Percentiles rank a stretch among this genome's conserved stretches.
These are phyloP conservation scores for Dacryopinax primogenitus DNA, from an alignment of 768 basidiomycete genomes.

Conservation along the genomic window DNA sequence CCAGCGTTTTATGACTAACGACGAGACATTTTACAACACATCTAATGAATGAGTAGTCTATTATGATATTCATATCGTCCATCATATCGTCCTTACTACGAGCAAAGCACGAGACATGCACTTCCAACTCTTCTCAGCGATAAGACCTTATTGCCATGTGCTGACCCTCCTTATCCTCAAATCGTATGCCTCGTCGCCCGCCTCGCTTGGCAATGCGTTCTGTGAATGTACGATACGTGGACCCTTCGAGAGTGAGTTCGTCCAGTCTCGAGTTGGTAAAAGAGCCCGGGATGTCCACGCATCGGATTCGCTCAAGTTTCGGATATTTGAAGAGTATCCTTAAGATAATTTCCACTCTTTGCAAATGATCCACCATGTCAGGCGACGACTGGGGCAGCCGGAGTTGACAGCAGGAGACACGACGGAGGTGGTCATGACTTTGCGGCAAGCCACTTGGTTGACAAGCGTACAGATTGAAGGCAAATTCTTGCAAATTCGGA, in stretches of 20 bases:
- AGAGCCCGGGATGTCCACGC: neutral
- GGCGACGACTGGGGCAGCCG: neutral
- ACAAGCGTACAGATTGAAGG: neutral
- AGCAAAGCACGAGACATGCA: too few species aligned
- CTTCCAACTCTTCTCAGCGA: neutral
- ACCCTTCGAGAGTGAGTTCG: neutral
- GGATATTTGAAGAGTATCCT: neutral
- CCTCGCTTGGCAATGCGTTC: neutral
- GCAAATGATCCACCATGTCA: neutral
- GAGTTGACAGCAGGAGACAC: neutral
- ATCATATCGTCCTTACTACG: too few species aligned
- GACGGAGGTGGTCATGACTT: neutral
- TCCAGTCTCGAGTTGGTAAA: neutral
- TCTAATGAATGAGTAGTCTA: neutral
- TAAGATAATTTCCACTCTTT: neutral
- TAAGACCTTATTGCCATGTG: neutral
- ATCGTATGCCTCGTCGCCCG: neutral
- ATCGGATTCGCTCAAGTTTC: neutral
- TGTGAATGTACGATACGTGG: neutral
- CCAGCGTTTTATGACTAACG: neutral
- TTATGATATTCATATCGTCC: too few species aligned
- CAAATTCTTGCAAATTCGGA: neutral
- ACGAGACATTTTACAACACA: too few species aligned
- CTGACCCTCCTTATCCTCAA: neutral
- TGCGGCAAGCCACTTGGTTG: neutral